These are phyloP conservation scores for Conticribra weissflogii DNA, from an alignment of 108 stramenopile genomes.

Conservation along the genomic window DNA sequence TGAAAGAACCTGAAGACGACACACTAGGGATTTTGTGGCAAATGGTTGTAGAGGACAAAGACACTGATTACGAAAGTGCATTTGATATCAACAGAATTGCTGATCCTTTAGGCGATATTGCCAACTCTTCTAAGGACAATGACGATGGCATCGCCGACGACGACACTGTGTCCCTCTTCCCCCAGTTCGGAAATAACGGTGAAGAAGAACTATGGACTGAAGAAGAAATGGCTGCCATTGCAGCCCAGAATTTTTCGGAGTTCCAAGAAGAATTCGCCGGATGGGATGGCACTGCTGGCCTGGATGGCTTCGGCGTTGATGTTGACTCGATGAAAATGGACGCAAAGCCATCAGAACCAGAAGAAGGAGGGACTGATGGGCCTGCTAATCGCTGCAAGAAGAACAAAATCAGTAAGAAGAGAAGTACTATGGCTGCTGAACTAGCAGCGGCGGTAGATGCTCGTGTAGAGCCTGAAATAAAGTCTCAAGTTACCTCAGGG, in stretches of 20 bases:
- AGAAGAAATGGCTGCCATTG: slow-evolving; percentile 1
- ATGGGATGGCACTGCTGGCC: background rate
- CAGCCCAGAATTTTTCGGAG: background rate
- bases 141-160: background rate
- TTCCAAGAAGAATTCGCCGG: background rate
- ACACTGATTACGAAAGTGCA: background rate
- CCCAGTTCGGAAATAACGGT: background rate
- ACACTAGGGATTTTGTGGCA: slow-evolving; percentile 17
- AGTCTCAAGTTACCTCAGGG: background rate
- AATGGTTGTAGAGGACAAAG: slow-evolving; percentile 18
- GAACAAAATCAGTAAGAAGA: slow-evolving; percentile 8
- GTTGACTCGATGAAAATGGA: background rate
- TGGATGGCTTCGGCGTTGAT: background rate
- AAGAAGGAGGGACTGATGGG: background rate
- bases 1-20: slow-evolving; percentile 10
- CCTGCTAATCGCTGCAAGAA: background rate
- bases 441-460: background rate
- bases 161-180: background rate
- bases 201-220: background rate
- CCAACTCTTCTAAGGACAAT: background rate
- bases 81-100: slow-evolving; percentile 1
- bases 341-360: background rate
- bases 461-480: background rate
- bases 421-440: slow-evolving; percentile 1
- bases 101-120: too few relatives aligned